Base-by-base conservation (phyloP, 495 filamentous ascomycete species). In the Viridothelium virens region DNA sequence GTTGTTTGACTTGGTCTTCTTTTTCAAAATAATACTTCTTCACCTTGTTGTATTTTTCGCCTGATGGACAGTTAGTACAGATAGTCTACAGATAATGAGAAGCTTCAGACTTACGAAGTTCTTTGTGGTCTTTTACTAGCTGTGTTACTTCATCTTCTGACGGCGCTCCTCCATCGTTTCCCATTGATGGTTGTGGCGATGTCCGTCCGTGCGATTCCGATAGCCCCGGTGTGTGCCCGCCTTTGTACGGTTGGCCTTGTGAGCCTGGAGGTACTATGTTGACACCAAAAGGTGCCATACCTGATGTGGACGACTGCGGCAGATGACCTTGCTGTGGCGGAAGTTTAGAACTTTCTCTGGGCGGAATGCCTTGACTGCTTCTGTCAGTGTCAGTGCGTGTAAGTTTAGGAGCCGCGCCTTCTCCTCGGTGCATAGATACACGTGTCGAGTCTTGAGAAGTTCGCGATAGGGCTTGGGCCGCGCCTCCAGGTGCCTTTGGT, bases 11-110 rank as follows among this genome's bases (percentile, higher is more conserved):
- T 74, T 97, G 93, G 59, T 87, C 80, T 72, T 95, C 92, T 70
- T 92, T 91, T 66, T 98, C 94, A 74, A 97, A 98, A 74, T 97
- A 98, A 69, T 96, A 89, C 39, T 90, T 85, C 79, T 98, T 98
- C 62, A 98, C 94, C 75, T 97, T 97, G 77, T 91, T 91, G 74
- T 98, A 98, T 80, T 98, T 98, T 69, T 84, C 85, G 74, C 91
- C 92, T 97, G 72, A 38, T 18, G 56, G 31, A 14, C 1, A 18
- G 63, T 72, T 65, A 72, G 62, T 66, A 41, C 12, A n/a, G 2
- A 38, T 33, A 16, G 16, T 59, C 7, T 36, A 36, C 4, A 56
- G 37, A 46, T n/a, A 12, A 14, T 9, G 12, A 33, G 25, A 14
- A 44, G 36, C 4, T 63, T 16, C 0, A 41, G 7, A 76, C 76